Evolutionary conservation across 73 alveolate species (phyloP).

Genomic region (Breviolum minutum): DNA sequence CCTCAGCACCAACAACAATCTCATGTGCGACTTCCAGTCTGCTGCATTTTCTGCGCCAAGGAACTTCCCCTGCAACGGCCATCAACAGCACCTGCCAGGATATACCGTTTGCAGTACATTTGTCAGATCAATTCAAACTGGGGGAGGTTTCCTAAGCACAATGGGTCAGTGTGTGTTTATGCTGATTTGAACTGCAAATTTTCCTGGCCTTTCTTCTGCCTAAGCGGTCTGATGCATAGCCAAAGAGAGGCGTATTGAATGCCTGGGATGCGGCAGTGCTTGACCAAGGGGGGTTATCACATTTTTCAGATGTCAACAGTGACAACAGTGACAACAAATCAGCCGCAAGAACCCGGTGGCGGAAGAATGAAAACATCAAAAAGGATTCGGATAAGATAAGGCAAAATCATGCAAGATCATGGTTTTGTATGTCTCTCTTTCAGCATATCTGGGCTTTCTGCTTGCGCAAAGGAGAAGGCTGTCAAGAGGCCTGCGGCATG

Average conservation of each 20-base stretch:
- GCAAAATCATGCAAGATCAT: too few relatives aligned
- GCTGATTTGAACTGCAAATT: too few relatives aligned
- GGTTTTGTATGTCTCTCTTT: too few relatives aligned
- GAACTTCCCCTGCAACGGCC: conserved; percentile 74
- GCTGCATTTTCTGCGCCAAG: not conserved
- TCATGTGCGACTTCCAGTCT: not conserved
- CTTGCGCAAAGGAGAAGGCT: conserved; percentile 86
- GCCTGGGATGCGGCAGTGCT: conserved; percentile 7
- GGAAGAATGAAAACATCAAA: too few relatives aligned
- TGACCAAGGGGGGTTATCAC: too few relatives aligned
- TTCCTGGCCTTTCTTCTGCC: conserved; percentile 50
- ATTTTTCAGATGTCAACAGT: too few relatives aligned
- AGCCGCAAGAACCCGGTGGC: too few relatives aligned
- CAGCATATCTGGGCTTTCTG: not conserved
- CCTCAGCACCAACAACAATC: not conserved
- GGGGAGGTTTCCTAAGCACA: too few relatives aligned
- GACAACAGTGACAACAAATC: too few relatives aligned
- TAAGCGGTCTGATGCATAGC: conserved; percentile 59
- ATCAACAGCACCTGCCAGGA: conserved; percentile 54
- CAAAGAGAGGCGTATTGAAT: conserved; percentile 60
- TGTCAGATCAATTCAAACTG: too few relatives aligned
- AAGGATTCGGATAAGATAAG: too few relatives aligned
- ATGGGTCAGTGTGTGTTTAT: too few relatives aligned
- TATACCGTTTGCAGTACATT: not conserved
- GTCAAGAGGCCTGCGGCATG: conserved; percentile 49